phyloP scores from a whole-genome alignment of 768 basidiomycete genomes.

The Paxillus involutus region DNA sequence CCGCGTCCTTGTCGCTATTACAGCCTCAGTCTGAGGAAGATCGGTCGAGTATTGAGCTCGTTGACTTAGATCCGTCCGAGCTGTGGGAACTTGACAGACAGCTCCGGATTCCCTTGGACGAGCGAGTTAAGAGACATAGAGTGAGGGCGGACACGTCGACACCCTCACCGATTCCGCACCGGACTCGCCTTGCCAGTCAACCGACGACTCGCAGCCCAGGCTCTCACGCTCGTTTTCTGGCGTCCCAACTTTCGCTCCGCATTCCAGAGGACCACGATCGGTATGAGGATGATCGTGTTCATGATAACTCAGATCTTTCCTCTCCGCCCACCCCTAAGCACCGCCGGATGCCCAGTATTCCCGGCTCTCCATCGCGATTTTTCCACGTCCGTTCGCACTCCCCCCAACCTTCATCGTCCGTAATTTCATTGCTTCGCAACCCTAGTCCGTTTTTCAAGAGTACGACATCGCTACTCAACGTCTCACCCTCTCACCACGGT shows the following conservation, averaged over 20 bases:
- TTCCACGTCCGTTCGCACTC: slow-evolving; percentile 31
- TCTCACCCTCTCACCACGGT: slow-evolving; percentile 33
- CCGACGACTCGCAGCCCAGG: slow-evolving; percentile 24
- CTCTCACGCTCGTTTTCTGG: slow-evolving; percentile 31
- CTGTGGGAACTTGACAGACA: slow-evolving; percentile 46
- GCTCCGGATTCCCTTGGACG: slow-evolving; percentile 41
- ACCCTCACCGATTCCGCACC: slow-evolving; percentile 23
- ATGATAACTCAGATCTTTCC: slow-evolving; percentile 32
- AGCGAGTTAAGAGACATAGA: slow-evolving; percentile 37
- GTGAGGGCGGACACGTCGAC: slow-evolving; percentile 32
- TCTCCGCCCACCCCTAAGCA: slow-evolving; percentile 33
- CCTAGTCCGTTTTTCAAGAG: slow-evolving; percentile 36
- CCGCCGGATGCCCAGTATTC: slow-evolving; percentile 29
- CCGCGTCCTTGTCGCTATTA: slow-evolving; percentile 15
- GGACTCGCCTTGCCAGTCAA: slow-evolving; percentile 30
- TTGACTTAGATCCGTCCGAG: slow-evolving; percentile 45
- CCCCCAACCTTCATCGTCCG: slow-evolving; percentile 34
- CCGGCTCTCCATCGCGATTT: slow-evolving; percentile 31
- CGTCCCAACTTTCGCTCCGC: slow-evolving; percentile 33
- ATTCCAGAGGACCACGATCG: slow-evolving; percentile 32
- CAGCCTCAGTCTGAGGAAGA: slow-evolving; percentile 41
- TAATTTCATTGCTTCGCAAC: slow-evolving; percentile 33
- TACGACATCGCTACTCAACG: slow-evolving; percentile 29
- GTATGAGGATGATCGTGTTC: slow-evolving; percentile 30
- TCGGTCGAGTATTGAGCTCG: slow-evolving; percentile 50